Base-by-base conservation (phyloP, 441 rosid genomes). In the Pelargonium cotyledonis region DNA sequence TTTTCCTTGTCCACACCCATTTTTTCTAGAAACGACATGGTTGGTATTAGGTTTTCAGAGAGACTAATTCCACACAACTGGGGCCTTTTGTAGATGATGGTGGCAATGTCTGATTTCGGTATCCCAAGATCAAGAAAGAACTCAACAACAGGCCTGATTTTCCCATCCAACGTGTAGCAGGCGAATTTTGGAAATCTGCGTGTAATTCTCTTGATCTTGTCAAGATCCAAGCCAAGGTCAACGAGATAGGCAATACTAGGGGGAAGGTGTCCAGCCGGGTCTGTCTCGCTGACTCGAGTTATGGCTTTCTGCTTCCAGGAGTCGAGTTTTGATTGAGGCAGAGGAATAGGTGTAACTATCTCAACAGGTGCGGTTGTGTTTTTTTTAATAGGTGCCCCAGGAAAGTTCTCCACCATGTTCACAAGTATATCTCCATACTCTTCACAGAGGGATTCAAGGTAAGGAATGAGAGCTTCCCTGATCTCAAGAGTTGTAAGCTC, bases 401-500 rank as follows among this genome's bases (percentile, higher is more conserved):
- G 92, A 72, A 85, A 89, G 65, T 76, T 85, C 49, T 86, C 84
- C 70, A 87, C 92, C 21, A 89, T 75, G 35, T 84, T 85, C 0
- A 83, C 70, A 40, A 88, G 76, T 62, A 79, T 71, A 64, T 74
- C 71, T 11, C 89, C 88, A 35, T 85, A 82, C 65, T 89, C 85
- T 65, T 88, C 75, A 3, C 68, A 83, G 62, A 89, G 85, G 21
- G 85, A 71, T 68, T 89, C 88, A 0, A 87, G 91, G 81, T 86
- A 89, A 57, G 96, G 89, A 47, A 78, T 78, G 38, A 89, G 84
- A 47, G 91, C 82, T 15, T 89, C 92, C 78, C 96, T 77, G n/a
- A 87, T 87, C 70, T 89, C 96, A 65, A 83, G 84, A 16, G 96
- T 87, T 26, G 89, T 83, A 55, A 89, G 96, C 84, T 87, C 96